Evolutionary conservation across 768 basidiomycete genomes (phyloP).

Genomic region (Lactifluus pinguis): DNA sequence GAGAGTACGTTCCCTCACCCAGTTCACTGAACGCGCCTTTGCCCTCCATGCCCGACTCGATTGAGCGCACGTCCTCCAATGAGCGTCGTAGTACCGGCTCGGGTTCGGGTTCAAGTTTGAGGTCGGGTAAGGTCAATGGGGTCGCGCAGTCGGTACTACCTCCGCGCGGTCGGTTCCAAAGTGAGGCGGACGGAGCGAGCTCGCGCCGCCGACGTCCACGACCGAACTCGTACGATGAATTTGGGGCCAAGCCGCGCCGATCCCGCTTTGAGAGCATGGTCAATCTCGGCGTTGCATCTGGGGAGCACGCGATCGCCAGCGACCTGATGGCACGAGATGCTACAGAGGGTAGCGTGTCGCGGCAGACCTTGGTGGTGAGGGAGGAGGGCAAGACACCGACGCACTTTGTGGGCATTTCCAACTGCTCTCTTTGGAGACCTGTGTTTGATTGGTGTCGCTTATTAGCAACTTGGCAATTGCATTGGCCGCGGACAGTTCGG

Average conservation of each 20-base stretch:
- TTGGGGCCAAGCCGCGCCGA: slow-evolving; percentile 42
- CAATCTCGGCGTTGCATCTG: slow-evolving; percentile 44
- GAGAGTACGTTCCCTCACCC: slow-evolving; percentile 37
- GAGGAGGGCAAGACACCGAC: slow-evolving; percentile 76
- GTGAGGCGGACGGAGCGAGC: slow-evolving; percentile 55
- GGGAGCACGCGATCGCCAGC: slow-evolving; percentile 47
- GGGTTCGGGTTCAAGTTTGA: background rate
- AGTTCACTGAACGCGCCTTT: slow-evolving; percentile 20
- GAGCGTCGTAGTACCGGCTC: background rate
- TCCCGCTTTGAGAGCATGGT: slow-evolving; percentile 70
- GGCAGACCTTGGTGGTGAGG: slow-evolving; percentile 64
- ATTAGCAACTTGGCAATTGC: slow-evolving; percentile 93
- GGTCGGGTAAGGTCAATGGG: background rate
- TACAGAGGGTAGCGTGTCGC: slow-evolving; percentile 51
- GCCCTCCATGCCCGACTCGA: slow-evolving; percentile 6
- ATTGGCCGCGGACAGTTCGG: slow-evolving; percentile 97
- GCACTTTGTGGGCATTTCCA: slow-evolving; percentile 56
- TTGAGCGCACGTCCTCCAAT: background rate
- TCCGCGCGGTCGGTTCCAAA: slow-evolving; percentile 58
- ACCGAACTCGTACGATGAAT: slow-evolving; percentile 62
- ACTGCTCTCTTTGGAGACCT: background rate
- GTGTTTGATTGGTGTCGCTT: background rate
- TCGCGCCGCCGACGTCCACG: slow-evolving; percentile 43
- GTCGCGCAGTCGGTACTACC: slow-evolving; percentile 34
- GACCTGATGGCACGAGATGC: slow-evolving; percentile 55